Conservation (phyloP, 345 rosid genomes). For the Rubroshorea leprosula region DNA sequence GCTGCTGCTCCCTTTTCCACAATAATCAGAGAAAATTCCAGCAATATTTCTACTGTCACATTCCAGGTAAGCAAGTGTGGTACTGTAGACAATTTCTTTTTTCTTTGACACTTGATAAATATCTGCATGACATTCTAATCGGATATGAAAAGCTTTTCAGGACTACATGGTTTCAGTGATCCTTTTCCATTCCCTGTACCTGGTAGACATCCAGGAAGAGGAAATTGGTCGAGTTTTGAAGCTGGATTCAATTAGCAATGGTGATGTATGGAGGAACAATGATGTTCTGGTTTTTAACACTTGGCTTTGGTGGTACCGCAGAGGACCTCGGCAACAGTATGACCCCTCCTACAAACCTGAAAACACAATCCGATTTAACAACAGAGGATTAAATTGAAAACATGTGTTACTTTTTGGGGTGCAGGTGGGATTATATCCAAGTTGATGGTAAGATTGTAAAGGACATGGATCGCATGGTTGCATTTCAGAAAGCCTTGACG, state of each 20-base stretch:
- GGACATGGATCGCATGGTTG: conserved; percentile 77
- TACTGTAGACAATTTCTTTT: no score
- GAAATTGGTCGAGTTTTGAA: conserved; percentile 47
- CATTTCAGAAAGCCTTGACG: conserved; percentile 53
- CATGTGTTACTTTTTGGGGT: not conserved
- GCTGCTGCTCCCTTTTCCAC: conserved; percentile 40
- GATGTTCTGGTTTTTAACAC: conserved; percentile 61
- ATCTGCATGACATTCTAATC: not conserved
- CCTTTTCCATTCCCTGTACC: conserved; percentile 26
- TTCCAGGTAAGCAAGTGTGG: conserved; percentile 32
- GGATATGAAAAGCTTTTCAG: conserved; percentile 23
- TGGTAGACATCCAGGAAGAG: conserved; percentile 50
- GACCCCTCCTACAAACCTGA: conserved; percentile 4
- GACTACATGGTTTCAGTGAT: conserved; percentile 43
- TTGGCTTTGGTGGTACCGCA: conserved; percentile 73
- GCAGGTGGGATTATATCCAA: conserved; percentile 79
- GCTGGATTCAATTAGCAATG: conserved; percentile 42
- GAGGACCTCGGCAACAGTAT: conserved; percentile 52
- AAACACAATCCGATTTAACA: not conserved
- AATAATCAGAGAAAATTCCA: conserved; percentile 12
- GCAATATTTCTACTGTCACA: conserved; percentile 15
- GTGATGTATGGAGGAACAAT: conserved; percentile 40
- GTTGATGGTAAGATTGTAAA: conserved; percentile 33
- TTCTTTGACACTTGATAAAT: not conserved
- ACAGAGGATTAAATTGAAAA: not conserved